Evolutionary conservation across 768 basidiomycete genomes (phyloP).

Genomic region (Psilocybe sp.): DNA sequence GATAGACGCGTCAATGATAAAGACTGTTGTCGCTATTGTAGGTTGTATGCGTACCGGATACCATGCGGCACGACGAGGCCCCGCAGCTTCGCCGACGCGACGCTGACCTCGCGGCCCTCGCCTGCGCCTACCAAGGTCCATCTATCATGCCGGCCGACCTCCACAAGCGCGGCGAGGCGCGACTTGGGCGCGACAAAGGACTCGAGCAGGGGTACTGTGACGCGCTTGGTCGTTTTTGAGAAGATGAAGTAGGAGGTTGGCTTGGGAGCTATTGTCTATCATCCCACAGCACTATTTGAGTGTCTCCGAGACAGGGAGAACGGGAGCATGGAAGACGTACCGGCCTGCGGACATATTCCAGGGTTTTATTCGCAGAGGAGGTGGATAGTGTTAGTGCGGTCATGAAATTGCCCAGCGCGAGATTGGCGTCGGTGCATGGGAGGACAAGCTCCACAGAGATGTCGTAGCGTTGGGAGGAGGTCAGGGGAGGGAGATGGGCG

Average conservation of each 20-base stretch:
- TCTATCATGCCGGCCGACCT: conserved; percentile 69
- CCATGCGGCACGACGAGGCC: conserved; percentile 68
- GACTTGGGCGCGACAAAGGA: conserved; percentile 49
- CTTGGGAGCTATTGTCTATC: conserved; percentile 61
- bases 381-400: conserved; percentile 58
- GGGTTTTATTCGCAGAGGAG: conserved; percentile 53
- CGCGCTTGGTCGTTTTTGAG: conserved; percentile 34
- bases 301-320: not conserved
- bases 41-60: conserved; percentile 48
- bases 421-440: conserved; percentile 65
- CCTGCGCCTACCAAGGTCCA: conserved; percentile 73
- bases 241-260: conserved; percentile 39
- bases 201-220: conserved; percentile 58
- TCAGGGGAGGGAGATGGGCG: conserved; percentile 45
- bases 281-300: not conserved
- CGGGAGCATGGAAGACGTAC: conserved; percentile 32
- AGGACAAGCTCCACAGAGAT: conserved; percentile 64
- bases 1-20: not conserved
- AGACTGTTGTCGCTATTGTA: not conserved
- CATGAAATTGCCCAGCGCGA: conserved; percentile 86
- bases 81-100: conserved; percentile 56
- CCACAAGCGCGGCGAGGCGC: conserved; percentile 54
- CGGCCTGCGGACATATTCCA: conserved; percentile 58
- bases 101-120: conserved; percentile 69
- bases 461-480: conserved; percentile 69